Percentiles rank a stretch among this genome's conserved stretches.
Evolutionary conservation across 73 alveolate genomes (phyloP).

Genomic region (Symbiodinium natans): DNA sequence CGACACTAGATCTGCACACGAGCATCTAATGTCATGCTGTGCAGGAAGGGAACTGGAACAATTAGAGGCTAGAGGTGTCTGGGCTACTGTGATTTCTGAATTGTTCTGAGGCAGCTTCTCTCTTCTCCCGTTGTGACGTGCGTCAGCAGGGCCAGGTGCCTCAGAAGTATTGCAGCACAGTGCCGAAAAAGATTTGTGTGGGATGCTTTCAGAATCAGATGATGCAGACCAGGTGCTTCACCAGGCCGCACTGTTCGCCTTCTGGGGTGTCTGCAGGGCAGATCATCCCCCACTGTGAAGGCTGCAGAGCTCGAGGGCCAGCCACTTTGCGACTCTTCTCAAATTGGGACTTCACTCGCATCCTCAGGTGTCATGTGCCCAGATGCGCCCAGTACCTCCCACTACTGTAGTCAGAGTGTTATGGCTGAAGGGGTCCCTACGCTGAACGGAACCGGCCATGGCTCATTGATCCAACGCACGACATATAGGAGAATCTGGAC

Average conservation of each 20-base stretch:
- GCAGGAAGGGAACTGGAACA: background rate
- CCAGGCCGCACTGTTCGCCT: slow-evolving; percentile 99
- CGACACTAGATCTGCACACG: background rate
- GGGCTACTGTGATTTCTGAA: background rate
- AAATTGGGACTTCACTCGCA: slow-evolving; percentile 98
- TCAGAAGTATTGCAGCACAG: background rate
- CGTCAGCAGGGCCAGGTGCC: slow-evolving; percentile 97
- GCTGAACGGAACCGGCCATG: slow-evolving; percentile 23
- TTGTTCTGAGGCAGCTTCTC: background rate
- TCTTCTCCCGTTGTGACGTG: slow-evolving; percentile 98
- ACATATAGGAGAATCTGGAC: slow-evolving; percentile 86
- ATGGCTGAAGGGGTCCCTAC: too few species aligned
- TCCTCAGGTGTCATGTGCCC: slow-evolving; percentile 98
- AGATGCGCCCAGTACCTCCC: slow-evolving; percentile 90
- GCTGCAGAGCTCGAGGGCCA: slow-evolving; percentile 99
- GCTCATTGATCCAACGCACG: slow-evolving; percentile 87
- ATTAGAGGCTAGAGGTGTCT: background rate
- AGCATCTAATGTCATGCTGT: too few species aligned
- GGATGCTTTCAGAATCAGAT: background rate
- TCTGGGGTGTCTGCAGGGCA: slow-evolving; percentile 99
- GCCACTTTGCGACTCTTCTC: slow-evolving; percentile 98
- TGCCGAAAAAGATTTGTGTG: background rate
- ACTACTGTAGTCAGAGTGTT: too few species aligned
- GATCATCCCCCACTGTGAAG: slow-evolving; percentile 99
- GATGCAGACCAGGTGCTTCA: slow-evolving; percentile 96